These are phyloP conservation scores for Coccomyxa sp. DNA, from an alignment of 139 green algal species.

Conservation along the genomic window DNA sequence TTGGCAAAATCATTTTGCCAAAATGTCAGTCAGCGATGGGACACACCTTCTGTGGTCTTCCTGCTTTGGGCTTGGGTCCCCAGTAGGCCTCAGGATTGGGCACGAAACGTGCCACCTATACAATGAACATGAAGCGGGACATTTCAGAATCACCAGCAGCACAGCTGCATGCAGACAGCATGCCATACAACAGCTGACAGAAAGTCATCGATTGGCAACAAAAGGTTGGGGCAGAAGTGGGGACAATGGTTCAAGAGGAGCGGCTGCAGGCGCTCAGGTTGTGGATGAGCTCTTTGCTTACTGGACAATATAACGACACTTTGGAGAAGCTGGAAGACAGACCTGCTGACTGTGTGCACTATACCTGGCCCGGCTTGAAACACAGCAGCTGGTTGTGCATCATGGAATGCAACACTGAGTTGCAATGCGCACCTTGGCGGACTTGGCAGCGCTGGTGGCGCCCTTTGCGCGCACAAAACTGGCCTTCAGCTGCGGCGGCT, in stretches of 20 bases:
- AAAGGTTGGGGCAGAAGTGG: not conserved
- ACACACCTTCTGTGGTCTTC: conserved; percentile 11
- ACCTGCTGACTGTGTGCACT: too few relatives aligned
- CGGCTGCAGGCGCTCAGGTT: not conserved
- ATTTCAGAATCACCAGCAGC: not conserved
- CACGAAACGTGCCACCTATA: not conserved
- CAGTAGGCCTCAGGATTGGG: conserved; percentile 71
- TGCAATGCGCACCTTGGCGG: too few relatives aligned
- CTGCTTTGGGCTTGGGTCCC: conserved; percentile 69
- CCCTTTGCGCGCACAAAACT: conserved; percentile 57
- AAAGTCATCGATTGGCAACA: not conserved
- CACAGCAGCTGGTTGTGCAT: too few relatives aligned
- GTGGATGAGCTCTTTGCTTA: not conserved
- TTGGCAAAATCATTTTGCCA: too few relatives aligned
- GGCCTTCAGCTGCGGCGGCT: conserved; percentile 63
- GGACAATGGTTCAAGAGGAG: not conserved
- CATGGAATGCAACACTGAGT: too few relatives aligned
- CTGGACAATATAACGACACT: too few relatives aligned
- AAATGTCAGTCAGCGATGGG: too few relatives aligned
- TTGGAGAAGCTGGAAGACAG: too few relatives aligned
- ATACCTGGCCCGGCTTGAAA: too few relatives aligned
- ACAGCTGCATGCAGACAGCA: not conserved
- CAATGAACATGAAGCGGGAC: not conserved
- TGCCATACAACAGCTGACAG: not conserved
- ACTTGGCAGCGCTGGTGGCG: too few relatives aligned